A percentile compares a stretch with the other conserved stretches of the same genome.
These are phyloP conservation scores for Pseudonitzschia delicatissima DNA, from an alignment of 108 stramenopile genomes.

Conservation along the genomic window DNA sequence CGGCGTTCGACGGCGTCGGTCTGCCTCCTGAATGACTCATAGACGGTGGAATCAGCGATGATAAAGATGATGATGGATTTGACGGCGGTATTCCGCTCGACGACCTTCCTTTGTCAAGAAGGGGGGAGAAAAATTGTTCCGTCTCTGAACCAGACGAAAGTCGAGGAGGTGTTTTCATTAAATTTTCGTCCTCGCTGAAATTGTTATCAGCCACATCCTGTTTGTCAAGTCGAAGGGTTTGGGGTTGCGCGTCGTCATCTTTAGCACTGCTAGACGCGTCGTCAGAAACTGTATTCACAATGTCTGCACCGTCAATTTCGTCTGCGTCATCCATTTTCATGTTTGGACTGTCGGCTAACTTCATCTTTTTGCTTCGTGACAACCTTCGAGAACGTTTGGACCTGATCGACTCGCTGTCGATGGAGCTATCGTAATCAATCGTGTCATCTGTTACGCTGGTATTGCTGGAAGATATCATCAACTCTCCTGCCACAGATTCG, in stretches of 20 bases:
- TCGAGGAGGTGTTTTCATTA: conserved; percentile 7
- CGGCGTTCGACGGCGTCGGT: neutral
- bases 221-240: no score
- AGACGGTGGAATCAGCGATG: neutral
- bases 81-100: neutral
- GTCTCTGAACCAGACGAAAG: neutral
- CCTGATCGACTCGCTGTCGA: neutral
- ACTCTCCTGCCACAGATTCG: conserved; percentile 20
- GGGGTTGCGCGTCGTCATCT: no score
- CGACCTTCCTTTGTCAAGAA: neutral
- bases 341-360: neutral
- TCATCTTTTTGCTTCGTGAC: conserved; percentile 1
- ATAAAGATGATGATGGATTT: neutral
- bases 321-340: neutral
- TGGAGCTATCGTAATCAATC: neutral
- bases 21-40: neutral
- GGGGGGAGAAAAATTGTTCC: neutral
- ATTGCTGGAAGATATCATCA: conserved; percentile 8
- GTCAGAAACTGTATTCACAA: neutral
- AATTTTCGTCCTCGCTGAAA: neutral
- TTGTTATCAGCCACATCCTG: neutral
- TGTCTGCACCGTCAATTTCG: neutral
- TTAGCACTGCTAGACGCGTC: neutral
- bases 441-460: neutral
- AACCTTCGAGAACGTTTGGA: neutral